Evolutionary conservation across 768 basidiomycete species (phyloP), one percentile per base, ranked within the genome.

Genomic region (Multifurca ochricompacta): DNA sequence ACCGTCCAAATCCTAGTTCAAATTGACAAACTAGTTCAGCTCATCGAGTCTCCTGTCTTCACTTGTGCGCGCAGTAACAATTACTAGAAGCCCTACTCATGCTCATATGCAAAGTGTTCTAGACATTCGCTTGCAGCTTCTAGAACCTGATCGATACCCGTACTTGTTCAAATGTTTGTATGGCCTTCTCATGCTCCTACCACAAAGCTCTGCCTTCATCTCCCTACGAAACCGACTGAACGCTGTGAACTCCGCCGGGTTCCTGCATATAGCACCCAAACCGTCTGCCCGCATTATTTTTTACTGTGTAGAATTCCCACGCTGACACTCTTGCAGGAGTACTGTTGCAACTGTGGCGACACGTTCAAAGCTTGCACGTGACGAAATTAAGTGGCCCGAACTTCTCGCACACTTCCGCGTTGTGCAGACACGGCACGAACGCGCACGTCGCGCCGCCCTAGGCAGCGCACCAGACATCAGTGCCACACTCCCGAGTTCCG

Each of bases 311-410:
- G 31, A 41, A 42, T 44, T 18, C 45, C 10, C 56, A 56, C 4
- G 48, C 58, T 40, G 32, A 34, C 43, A 9, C 16, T 19, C 18
- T 50, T 36, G 25, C 37, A 53, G 53, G 37, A 62, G 61, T 40
- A 34, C 64, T 10, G 62, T 66, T 7, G 54, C 65, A 1, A 64
- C 72, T 19, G 61, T 75, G 23, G 65, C 82, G 2, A 74, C 82
- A 18, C 81, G 91, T 21, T 86, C 91, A 3, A 95, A 95, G 67
- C 65, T 84, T 0, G 73, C 77, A 3, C 79, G 88, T 23, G 92
- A 90, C 39, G 92, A 96, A 49, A 96, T 99, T 67, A 97, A 96
- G 66, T 99, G 96, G 96, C 84, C 85, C 65, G 96, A 98, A 57
- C 77, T 99, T 0, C 78, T 98, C 9, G 76, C 78, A 4, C 96